These are phyloP conservation scores for Globisporangium orthogonon DNA, from an alignment of 352 stramenopile species.

Conservation along the genomic window DNA sequence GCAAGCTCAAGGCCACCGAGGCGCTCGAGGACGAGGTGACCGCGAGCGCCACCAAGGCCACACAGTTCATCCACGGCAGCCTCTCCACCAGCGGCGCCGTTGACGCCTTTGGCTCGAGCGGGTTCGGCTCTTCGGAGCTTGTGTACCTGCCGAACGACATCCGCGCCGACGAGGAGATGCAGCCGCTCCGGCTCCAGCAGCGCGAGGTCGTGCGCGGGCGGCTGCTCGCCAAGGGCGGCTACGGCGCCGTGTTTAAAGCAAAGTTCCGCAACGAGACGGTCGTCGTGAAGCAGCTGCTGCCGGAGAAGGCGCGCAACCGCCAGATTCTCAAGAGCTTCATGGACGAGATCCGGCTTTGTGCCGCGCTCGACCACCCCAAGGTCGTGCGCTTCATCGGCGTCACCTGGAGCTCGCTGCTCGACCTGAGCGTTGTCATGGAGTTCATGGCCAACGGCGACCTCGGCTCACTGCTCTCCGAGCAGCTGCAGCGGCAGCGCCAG, in stretches of 20 bases:
- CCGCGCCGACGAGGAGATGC: slow-evolving; percentile 26
- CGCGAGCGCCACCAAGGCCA: slow-evolving; percentile 9
- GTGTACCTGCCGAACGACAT: slow-evolving; percentile 29
- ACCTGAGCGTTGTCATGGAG: slow-evolving; percentile 42
- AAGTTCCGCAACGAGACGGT: slow-evolving; percentile 24
- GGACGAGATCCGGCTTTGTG: slow-evolving; percentile 64
- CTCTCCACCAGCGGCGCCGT: slow-evolving; percentile 4
- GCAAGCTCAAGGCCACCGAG: slow-evolving; percentile 13
- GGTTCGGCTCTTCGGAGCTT: slow-evolving; percentile 2
- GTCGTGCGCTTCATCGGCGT: slow-evolving; percentile 48
- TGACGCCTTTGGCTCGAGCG: slow-evolving; percentile 1
- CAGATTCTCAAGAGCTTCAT: slow-evolving; percentile 32
- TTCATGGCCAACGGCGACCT: slow-evolving; percentile 47
- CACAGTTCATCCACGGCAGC: slow-evolving; percentile 14
- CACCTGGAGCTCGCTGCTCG: slow-evolving; percentile 43
- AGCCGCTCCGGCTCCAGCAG: slow-evolving; percentile 23
- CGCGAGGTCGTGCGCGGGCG: slow-evolving; percentile 20
- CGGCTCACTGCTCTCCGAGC: slow-evolving; percentile 17
- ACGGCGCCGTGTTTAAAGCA: slow-evolving; percentile 25
- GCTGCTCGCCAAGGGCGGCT: slow-evolving; percentile 27
- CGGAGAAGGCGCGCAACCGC: slow-evolving; percentile 23
- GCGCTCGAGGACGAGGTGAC: slow-evolving; percentile 10
- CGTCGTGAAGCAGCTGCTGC: slow-evolving; percentile 30
- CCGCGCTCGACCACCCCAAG: slow-evolving; percentile 43
- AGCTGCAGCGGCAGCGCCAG: slow-evolving; percentile 15